Evolutionary conservation across 768 basidiomycete genomes (phyloP), one percentile per base, ranked within the genome.

Genomic region (Amanita rimosa): DNA sequence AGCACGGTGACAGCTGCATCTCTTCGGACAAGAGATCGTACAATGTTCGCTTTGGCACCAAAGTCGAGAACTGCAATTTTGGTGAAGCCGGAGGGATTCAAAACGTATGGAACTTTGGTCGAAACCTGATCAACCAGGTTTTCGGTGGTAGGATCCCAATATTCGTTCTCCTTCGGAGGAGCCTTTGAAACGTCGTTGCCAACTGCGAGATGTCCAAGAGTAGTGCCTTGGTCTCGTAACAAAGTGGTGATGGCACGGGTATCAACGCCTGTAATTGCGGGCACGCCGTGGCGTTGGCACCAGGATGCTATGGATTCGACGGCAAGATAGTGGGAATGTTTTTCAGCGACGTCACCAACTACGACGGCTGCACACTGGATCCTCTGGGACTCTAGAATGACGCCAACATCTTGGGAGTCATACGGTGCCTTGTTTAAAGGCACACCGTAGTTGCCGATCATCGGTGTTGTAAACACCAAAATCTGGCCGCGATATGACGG

Each of bases 371-470:
- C 75, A 65, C 94, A 97, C 62, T 98, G 92, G 34, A 99, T 84
- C 52, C 79, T 76, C 53, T 81, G 68, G 0, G 91, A 94, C 64
- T 99, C 96, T 57, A 98, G 82, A 44, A 87, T 68, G 24, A 93
- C 85, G 19, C 92, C 92, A 24, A 91, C 86, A 52, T 92, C 85
- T 46, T 76, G 75, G 14, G 72, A 73, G 61, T 96, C 76, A 34
- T 74, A 67, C 4, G 87, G 81, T 1, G 85, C 72, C 13, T 69
- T 71, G 65, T 99, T 98, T 29, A 61, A 58, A 5, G 96, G 96
- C 7, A 99, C 92, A 47, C 96, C 96, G 60, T 99, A 99, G 66
- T 99, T 99, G 35, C 96, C 96, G 55, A 99, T 96, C 66, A 99
- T 79, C 8, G 96, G 96, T 0, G 94, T 86, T 38, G 96, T 99